Conservation (phyloP, 2,329 filamentous ascomycete genomes). For the Ascochyta clinopodiicola region DNA sequence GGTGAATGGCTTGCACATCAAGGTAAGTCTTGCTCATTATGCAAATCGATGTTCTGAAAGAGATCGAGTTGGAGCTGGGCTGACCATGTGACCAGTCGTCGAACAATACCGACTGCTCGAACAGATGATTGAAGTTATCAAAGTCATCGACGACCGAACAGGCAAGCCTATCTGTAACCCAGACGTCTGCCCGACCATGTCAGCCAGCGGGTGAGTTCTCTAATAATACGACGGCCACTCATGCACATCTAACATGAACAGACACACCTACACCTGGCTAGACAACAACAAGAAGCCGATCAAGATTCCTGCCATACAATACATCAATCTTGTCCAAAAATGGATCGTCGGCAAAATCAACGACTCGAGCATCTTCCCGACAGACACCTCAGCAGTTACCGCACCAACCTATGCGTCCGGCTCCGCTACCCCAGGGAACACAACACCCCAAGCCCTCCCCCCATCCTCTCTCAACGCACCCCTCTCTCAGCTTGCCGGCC, state of each 20-base stretch:
- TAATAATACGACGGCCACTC: background rate
- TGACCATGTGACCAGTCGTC: slow-evolving; percentile 68
- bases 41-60: slow-evolving; percentile 24
- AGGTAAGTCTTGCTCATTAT: slow-evolving; percentile 60
- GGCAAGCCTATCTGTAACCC: slow-evolving; percentile 83
- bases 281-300: slow-evolving; percentile 87
- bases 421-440: slow-evolving; percentile 54
- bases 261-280: slow-evolving; percentile 95
- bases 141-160: slow-evolving; percentile 79
- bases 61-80: background rate
- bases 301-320: slow-evolving; percentile 89
- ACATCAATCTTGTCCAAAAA: slow-evolving; percentile 93
- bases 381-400: slow-evolving; percentile 73
- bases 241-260: slow-evolving; percentile 12
- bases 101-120: slow-evolving; percentile 90
- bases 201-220: slow-evolving; percentile 79
- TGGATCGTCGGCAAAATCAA: slow-evolving; percentile 98
- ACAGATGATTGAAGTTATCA: slow-evolving; percentile 87
- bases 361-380: slow-evolving; percentile 88
- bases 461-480: slow-evolving; percentile 59
- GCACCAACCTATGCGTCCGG: slow-evolving; percentile 64
- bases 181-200: slow-evolving; percentile 87
- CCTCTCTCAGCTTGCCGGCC: slow-evolving; percentile 69
- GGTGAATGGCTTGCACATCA: slow-evolving; percentile 97
- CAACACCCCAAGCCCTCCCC: slow-evolving; percentile 53